Conservation (phyloP, 345 rosid genomes). For the Noccaea bulbosa region DNA sequence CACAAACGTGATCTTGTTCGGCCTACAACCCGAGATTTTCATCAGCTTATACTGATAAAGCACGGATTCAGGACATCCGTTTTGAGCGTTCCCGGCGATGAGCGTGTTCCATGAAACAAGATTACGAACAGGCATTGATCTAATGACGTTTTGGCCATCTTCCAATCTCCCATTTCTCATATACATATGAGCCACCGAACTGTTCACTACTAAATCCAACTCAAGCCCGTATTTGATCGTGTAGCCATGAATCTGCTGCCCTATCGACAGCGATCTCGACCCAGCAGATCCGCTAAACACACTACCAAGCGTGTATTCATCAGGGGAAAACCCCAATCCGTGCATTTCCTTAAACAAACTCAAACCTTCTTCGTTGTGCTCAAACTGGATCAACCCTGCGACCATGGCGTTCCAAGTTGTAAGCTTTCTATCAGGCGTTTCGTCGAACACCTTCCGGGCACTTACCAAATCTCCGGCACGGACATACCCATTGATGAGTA, state of each 20-base stretch:
- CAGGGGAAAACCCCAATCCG: constrained; percentile 54
- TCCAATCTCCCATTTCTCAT: constrained; percentile 63
- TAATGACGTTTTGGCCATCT: constrained; percentile 67
- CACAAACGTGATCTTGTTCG: constrained; percentile 66
- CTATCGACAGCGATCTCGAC: constrained; percentile 47
- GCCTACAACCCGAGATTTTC: constrained; percentile 63
- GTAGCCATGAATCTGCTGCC: constrained; percentile 64
- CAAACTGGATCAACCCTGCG: constrained; percentile 56
- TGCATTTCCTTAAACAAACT: constrained; percentile 60
- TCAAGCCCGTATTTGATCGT: constrained; percentile 57
- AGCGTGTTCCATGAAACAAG: constrained; percentile 78
- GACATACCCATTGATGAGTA: constrained; percentile 60
- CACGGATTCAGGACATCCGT: constrained; percentile 58
- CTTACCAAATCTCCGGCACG: constrained; percentile 50
- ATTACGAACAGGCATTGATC: constrained; percentile 53
- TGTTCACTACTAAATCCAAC: constrained; percentile 57
- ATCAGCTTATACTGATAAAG: constrained; percentile 55
- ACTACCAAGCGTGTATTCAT: constrained; percentile 67
- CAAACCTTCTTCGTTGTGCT: constrained; percentile 64
- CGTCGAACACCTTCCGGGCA: constrained; percentile 67
- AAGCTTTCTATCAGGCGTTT: constrained; percentile 64
- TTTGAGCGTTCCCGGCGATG: constrained; percentile 67
- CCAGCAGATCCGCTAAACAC: constrained; percentile 74
- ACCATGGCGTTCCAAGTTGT: constrained; percentile 78
- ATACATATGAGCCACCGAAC: constrained; percentile 78